A percentile compares a stretch with the other conserved stretches of the same genome.
phyloP scores from a whole-genome alignment of 345 rosid species.

The Populus tremula region DNA sequence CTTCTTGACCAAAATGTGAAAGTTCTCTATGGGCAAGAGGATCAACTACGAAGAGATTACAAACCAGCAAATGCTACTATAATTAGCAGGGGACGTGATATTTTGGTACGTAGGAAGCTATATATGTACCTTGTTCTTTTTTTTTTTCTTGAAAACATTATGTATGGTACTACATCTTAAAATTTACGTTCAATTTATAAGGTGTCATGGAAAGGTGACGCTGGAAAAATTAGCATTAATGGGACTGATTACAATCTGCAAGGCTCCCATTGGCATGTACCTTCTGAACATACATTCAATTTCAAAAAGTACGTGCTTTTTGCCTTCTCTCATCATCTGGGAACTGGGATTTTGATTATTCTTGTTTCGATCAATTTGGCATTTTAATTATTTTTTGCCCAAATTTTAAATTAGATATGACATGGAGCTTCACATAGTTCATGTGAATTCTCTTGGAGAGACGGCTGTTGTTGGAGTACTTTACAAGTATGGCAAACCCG shows the following conservation, averaged over 20 bases:
- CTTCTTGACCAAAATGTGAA: constrained; percentile 26
- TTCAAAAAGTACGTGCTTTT: constrained; percentile 36
- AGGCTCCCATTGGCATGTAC: constrained; percentile 69
- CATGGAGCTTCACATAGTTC: constrained; percentile 69
- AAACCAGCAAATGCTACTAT: constrained; percentile 48
- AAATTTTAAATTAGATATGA: constrained; percentile 27
- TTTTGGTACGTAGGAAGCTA: constrained; percentile 34
- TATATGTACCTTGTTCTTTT: neutral
- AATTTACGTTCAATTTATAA: constrained; percentile 9
- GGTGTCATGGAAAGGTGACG: constrained; percentile 62
- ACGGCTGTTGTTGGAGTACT: constrained; percentile 38
- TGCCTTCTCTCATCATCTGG: too few relatives aligned
- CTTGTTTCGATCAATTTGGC: too few relatives aligned
- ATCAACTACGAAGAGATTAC: constrained; percentile 37
- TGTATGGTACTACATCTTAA: too few relatives aligned
- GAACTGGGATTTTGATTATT: neutral
- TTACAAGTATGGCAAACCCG: constrained; percentile 51
- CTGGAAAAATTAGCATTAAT: constrained; percentile 47
- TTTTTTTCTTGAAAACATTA: neutral
- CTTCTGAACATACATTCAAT: constrained; percentile 57
- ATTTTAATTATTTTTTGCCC: too few relatives aligned
- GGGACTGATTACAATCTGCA: constrained; percentile 38
- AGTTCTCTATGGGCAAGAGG: constrained; percentile 20
- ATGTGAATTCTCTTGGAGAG: constrained; percentile 25
- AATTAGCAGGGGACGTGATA: constrained; percentile 54